phyloP scores from a whole-genome alignment of 805 yeast genomes.

The Brettanomyces nanus region DNA sequence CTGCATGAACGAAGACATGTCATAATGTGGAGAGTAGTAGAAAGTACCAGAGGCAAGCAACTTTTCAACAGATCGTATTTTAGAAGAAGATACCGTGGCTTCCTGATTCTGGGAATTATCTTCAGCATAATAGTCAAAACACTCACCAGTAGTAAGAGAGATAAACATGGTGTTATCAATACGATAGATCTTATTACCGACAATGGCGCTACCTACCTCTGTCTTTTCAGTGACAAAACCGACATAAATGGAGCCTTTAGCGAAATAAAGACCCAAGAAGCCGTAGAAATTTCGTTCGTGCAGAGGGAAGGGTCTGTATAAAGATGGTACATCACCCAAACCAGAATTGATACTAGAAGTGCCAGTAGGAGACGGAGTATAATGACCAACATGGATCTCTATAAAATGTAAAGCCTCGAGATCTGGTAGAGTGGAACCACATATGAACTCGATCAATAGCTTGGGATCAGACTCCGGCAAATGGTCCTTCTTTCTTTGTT shows the following conservation, averaged over 20 bases:
- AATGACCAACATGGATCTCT: neutral
- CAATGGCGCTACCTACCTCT: constrained; percentile 49
- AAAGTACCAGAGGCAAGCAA: constrained; percentile 39
- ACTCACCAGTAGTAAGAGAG: constrained; percentile 45
- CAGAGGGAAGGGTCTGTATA: too few relatives aligned
- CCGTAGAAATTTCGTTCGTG: constrained; percentile 30
- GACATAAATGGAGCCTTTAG: constrained; percentile 47
- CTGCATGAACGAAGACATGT: constrained; percentile 36
- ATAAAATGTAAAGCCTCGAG: neutral
- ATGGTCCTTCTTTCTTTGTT: neutral
- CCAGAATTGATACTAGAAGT: neutral
- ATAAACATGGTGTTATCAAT: constrained; percentile 58
- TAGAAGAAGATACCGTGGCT: constrained; percentile 13
- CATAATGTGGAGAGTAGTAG: constrained; percentile 40
- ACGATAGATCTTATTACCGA: constrained; percentile 38
- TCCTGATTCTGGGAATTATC: constrained; percentile 1
- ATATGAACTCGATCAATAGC: constrained; percentile 2
- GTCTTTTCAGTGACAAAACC: constrained; percentile 48
- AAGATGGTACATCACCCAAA: constrained; percentile 1
- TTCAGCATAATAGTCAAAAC: constrained; percentile 2
- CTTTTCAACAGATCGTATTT: constrained; percentile 26
- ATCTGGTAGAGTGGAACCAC: neutral
- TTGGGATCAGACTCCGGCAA: neutral
- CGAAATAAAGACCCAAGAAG: constrained; percentile 50
- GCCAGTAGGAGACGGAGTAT: neutral